Evolutionary conservation across 345 rosid genomes (phyloP).

Genomic region (Sisymbrium irio): DNA sequence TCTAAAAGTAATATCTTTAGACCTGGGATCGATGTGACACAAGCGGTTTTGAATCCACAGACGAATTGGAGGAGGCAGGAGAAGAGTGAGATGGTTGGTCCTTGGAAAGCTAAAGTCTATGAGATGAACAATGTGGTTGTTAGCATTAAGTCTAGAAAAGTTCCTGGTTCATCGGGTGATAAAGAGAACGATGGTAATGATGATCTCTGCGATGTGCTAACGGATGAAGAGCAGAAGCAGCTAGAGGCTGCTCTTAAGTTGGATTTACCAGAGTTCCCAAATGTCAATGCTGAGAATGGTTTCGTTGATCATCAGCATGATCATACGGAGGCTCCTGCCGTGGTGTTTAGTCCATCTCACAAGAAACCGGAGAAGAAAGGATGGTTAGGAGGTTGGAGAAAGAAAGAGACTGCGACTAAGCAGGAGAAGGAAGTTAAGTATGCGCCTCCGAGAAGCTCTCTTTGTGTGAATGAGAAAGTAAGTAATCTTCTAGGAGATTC

Average conservation of each 20-base stretch:
- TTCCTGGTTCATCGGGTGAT: slow-evolving; percentile 83
- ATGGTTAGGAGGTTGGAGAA: slow-evolving; percentile 98
- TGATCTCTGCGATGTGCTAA: slow-evolving; percentile 65
- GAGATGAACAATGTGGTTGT: slow-evolving; percentile 98
- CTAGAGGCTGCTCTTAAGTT: slow-evolving; percentile 81
- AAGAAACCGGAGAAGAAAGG: slow-evolving; percentile 83
- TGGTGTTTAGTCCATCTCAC: slow-evolving; percentile 50
- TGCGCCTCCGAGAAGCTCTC: slow-evolving; percentile 76
- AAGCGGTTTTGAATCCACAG: slow-evolving; percentile 90
- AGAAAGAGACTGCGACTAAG: slow-evolving; percentile 50
- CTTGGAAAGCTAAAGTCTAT: slow-evolving; percentile 93
- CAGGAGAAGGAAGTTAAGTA: slow-evolving; percentile 58
- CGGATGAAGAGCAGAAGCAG: slow-evolving; percentile 89
- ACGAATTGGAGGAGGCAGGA: slow-evolving; percentile 93
- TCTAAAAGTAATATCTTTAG: slow-evolving; percentile 86
- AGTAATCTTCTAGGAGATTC: slow-evolving; percentile 74
- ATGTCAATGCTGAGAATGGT: slow-evolving; percentile 57
- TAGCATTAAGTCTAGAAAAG: slow-evolving; percentile 84
- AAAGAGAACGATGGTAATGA: slow-evolving; percentile 64
- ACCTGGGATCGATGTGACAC: slow-evolving; percentile 94
- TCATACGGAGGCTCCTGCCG: slow-evolving; percentile 48
- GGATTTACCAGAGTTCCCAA: slow-evolving; percentile 58
- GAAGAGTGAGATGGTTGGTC: slow-evolving; percentile 84
- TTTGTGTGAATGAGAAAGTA: slow-evolving; percentile 80
- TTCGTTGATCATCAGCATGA: slow-evolving; percentile 48